Base-by-base conservation (phyloP, 2,329 filamentous ascomycete genomes). In the Pyrenochaeta sp. region DNA sequence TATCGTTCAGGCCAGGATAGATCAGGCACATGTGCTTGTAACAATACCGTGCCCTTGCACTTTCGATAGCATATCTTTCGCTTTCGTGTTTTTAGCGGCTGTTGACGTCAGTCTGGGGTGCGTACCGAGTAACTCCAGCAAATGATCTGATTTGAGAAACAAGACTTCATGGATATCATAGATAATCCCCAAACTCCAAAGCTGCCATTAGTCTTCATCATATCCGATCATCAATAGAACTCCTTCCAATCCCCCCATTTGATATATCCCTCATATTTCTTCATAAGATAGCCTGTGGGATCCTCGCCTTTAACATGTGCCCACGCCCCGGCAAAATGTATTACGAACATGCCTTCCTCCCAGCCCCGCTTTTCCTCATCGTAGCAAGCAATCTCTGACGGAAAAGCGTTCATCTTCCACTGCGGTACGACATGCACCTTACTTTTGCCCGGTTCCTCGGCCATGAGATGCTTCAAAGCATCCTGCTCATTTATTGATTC, bases 291-390 rank as follows among this genome's bases (percentile, higher is more conserved):
- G 0, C 77, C 78, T 0, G 76, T 77, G 1, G 77, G 72, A 64
- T 79, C 78, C 10, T 77, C 68, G 19, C 70, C 73, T 47, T 77
- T 68, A 13, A 78, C 67, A 54, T 79, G 75, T 24, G 77, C 78
- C 75, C 77, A 79, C 7, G 78, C 78, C 8, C 78, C 78, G 1
- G 78, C 77, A 56, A 80, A 80, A 65, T 80, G 78, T n/a, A 80
- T 37, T 32, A 78, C 57, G 44, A 80, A 79, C 3, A 61, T 69
- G 22, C 77, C 77, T 9, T 60, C 68, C 52, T 73, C 59, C 76
- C 77, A 79, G 2, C 44, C 62, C 45, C 68, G 59, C 6, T 61
- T 39, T 9, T 57, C 47, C 4, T 75, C 65, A 48, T 79, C 78
- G 49, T 67, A 78, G 62, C 78, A 80, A 2, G 61, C 61, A 37